phyloP scores from a whole-genome alignment of 345 rosid species.

The Balakata baccata region DNA sequence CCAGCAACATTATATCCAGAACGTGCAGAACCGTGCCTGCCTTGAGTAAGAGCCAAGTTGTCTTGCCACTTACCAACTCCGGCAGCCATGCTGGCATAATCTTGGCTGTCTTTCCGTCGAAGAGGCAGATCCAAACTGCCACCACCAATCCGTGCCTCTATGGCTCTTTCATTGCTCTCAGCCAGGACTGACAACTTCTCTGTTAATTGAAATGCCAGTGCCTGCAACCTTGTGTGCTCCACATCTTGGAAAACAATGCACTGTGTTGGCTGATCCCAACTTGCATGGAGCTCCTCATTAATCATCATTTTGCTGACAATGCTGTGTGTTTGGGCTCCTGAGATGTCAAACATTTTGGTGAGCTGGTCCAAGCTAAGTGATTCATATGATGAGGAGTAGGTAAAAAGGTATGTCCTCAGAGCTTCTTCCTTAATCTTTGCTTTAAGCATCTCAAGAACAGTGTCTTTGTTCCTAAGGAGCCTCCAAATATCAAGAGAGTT shows the following conservation, averaged over 20 bases:
- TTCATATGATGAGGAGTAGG: slow-evolving; percentile 57
- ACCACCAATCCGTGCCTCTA: slow-evolving; percentile 65
- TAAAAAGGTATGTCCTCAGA: slow-evolving; percentile 68
- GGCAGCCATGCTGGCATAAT: slow-evolving; percentile 43
- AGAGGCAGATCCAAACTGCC: slow-evolving; percentile 57
- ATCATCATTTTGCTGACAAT: slow-evolving; percentile 85
- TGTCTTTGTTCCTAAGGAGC: slow-evolving; percentile 56
- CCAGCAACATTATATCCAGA: slow-evolving; percentile 40
- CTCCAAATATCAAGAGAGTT: slow-evolving; percentile 79
- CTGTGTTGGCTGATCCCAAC: slow-evolving; percentile 85
- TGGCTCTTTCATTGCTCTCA: slow-evolving; percentile 77
- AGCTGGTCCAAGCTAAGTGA: slow-evolving; percentile 65
- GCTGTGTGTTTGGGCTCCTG: slow-evolving; percentile 53
- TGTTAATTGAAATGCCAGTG: slow-evolving; percentile 72
- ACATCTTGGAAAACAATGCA: slow-evolving; percentile 74
- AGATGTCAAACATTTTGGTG: slow-evolving; percentile 71
- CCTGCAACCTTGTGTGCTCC: slow-evolving; percentile 65
- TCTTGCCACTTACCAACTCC: slow-evolving; percentile 68
- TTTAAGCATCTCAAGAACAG: slow-evolving; percentile 65
- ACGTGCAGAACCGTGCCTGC: slow-evolving; percentile 50
- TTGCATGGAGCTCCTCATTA: slow-evolving; percentile 66
- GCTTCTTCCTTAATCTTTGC: slow-evolving; percentile 86
- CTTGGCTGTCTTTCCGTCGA: slow-evolving; percentile 69
- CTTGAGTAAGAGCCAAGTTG: slow-evolving; percentile 44
- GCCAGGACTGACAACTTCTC: slow-evolving; percentile 66